Conservation (phyloP, 2,329 filamentous ascomycete species). For the Penicillium hesseltinei region DNA sequence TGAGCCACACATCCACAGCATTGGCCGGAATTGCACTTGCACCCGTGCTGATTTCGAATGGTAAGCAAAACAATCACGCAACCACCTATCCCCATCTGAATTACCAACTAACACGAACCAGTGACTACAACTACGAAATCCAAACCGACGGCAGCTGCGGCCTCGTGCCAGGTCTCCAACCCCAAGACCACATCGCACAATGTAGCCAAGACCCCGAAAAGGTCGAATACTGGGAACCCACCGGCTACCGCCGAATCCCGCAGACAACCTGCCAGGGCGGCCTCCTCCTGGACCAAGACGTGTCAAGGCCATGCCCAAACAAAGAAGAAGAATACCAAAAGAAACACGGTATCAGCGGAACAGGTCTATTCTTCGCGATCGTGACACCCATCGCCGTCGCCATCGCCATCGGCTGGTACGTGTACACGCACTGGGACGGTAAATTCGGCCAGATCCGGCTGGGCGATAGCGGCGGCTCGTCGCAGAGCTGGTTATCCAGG, state of each 20-base stretch:
- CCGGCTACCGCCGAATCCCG: conserved; percentile 85
- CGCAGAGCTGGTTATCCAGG: conserved; percentile 55
- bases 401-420: conserved; percentile 73
- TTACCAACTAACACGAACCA: conserved; percentile 36
- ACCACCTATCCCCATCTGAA: not conserved
- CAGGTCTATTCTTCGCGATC: conserved; percentile 82
- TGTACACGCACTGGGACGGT: conserved; percentile 78
- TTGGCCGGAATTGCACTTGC: conserved; percentile 75
- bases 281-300: conserved; percentile 67
- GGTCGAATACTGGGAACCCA: conserved; percentile 78
- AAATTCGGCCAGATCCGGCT: conserved; percentile 92
- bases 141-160: conserved; percentile 72
- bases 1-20: conserved; percentile 68
- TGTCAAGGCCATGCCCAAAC: conserved; percentile 66
- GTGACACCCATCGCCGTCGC: conserved; percentile 72
- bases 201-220: conserved; percentile 65
- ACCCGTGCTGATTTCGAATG: conserved; percentile 88
- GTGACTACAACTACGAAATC: conserved; percentile 90
- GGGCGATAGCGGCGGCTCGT: conserved; percentile 58
- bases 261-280: conserved; percentile 83
- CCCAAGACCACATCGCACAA: conserved; percentile 58
- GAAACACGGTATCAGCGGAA: conserved; percentile 67
- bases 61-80: conserved; percentile 50
- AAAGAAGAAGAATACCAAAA: conserved; percentile 80
- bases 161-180: conserved; percentile 70